phyloP scores from a whole-genome alignment of 2,329 filamentous ascomycete species.

The Sarocladiaceae sp. region DNA sequence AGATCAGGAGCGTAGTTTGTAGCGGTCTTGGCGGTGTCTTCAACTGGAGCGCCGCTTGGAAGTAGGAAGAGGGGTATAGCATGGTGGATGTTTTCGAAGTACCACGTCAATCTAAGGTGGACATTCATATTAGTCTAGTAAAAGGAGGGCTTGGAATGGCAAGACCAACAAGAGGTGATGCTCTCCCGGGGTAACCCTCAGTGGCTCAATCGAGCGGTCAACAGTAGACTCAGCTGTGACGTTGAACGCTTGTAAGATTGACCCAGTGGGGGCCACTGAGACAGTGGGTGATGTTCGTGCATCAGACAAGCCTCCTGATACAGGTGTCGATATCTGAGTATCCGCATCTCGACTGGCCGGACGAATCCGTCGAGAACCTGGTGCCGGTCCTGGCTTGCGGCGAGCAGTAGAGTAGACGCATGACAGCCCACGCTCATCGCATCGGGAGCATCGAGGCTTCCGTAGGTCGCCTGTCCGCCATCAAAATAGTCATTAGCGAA shows the following conservation, averaged over 20 bases:
- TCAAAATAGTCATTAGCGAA: neutral
- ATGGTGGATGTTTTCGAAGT: constrained; percentile 4
- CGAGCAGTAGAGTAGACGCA: constrained; percentile 6
- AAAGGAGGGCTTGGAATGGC: neutral
- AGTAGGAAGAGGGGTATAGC: neutral
- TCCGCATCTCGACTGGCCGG: too few relatives aligned
- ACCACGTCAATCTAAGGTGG: neutral
- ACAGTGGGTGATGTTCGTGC: too few relatives aligned
- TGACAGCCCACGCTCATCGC: neutral
- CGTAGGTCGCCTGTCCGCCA: neutral
- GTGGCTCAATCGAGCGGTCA: neutral
- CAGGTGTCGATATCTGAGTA: too few relatives aligned
- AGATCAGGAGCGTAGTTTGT: neutral
- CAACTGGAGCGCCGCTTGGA: neutral
- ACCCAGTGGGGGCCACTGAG: too few relatives aligned
- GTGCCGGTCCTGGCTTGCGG: constrained; percentile 4
- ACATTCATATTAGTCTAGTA: neutral
- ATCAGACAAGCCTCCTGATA: too few relatives aligned
- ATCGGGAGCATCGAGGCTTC: constrained; percentile 8
- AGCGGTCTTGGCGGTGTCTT: neutral
- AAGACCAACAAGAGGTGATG: neutral
- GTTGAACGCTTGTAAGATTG: neutral
- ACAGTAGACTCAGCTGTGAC: neutral
- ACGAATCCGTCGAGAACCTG: neutral
- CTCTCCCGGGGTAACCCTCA: neutral